Evolutionary conservation across 192 early-diverging fungal genomes (phyloP).

Genomic region (Linnemannia zychae): DNA sequence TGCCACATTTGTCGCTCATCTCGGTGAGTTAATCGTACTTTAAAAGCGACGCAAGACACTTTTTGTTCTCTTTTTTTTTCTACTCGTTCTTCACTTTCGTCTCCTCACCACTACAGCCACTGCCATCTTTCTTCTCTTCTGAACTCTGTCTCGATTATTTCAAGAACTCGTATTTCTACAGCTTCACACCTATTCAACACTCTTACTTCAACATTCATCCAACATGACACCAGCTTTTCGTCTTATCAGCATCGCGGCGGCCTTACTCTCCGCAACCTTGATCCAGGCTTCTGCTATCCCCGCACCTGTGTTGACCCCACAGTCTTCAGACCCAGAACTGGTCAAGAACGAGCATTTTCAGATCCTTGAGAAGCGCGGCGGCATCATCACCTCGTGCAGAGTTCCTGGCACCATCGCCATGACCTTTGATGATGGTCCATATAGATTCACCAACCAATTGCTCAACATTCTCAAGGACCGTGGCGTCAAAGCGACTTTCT

Average conservation of each 20-base stretch:
- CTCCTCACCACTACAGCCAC: not conserved
- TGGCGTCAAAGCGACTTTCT: conserved; percentile 47
- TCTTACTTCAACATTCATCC: not conserved
- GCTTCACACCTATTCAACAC: not conserved
- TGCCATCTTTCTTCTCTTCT: not conserved
- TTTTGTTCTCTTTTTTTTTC: not conserved
- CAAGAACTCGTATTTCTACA: too few relatives aligned
- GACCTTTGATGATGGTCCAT: conserved; percentile 51
- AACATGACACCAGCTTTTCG: not conserved
- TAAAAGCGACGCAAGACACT: not conserved
- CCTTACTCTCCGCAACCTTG: not conserved
- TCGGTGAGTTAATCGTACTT: not conserved
- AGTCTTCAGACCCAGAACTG: not conserved
- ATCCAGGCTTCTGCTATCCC: not conserved
- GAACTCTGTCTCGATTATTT: too few relatives aligned
- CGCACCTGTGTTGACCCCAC: not conserved
- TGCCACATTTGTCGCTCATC: not conserved
- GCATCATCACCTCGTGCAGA: conserved; percentile 1
- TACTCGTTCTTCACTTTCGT: not conserved
- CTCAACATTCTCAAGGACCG: conserved; percentile 26
- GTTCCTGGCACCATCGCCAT: conserved; percentile 19
- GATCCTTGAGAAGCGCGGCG: not conserved
- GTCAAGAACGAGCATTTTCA: not conserved
- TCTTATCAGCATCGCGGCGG: not conserved
- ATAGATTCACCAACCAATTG: conserved; percentile 19